These are phyloP conservation scores for Ceratocystis alfenasii DNA, from an alignment of 2,329 filamentous ascomycete genomes.

Conservation along the genomic window DNA sequence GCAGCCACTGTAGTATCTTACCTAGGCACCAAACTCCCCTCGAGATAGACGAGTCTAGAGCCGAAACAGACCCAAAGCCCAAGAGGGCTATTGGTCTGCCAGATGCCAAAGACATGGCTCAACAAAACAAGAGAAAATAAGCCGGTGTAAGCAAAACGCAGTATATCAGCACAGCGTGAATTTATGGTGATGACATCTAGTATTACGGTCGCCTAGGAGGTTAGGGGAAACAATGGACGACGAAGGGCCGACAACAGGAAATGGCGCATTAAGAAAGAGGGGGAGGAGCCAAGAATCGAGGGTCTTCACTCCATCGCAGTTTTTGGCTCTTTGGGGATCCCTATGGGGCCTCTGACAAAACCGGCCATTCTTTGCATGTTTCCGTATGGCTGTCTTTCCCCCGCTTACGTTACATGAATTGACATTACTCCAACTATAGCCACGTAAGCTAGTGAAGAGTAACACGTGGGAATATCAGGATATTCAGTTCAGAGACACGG, in stretches of 20 bases:
- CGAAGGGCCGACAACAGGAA: neutral
- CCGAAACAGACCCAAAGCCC: neutral
- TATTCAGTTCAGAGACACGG: too few species aligned
- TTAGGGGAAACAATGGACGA: neutral
- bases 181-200: neutral
- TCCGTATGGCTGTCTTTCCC: neutral
- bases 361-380: neutral
- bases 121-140: neutral
- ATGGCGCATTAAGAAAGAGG: neutral
- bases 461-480: too few species aligned
- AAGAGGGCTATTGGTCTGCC: slow-evolving; percentile 13
- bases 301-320: neutral
- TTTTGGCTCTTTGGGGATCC: too few species aligned
- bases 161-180: neutral
- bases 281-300: neutral
- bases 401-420: neutral
- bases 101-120: neutral
- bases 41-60: neutral
- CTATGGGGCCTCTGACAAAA: too few species aligned
- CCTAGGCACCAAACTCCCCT: neutral
- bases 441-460: too few species aligned
- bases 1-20: neutral
- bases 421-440: neutral
- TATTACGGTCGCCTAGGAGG: neutral
- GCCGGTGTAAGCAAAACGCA: neutral